Conservation (phyloP, 2,329 filamentous ascomycete species). For the Calonectria hongkongensis region DNA sequence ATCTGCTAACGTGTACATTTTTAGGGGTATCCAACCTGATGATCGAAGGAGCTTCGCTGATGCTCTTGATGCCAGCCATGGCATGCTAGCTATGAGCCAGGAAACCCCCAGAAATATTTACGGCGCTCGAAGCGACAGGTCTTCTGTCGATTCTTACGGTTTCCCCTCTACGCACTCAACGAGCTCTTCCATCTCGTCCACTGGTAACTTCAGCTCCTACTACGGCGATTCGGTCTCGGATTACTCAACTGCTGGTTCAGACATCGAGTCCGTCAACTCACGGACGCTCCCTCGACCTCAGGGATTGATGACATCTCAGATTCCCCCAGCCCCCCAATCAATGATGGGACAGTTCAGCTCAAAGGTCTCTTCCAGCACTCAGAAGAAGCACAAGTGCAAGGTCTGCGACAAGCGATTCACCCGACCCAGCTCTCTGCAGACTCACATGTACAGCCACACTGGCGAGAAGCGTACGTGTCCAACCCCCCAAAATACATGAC, state of each 20-base stretch:
- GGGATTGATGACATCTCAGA: constrained; percentile 75
- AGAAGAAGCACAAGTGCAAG: constrained; percentile 99
- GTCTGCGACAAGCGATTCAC: constrained; percentile 99
- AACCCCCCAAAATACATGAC: neutral
- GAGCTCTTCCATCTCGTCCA: constrained; percentile 92
- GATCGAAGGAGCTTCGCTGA: constrained; percentile 86
- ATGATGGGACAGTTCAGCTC: constrained; percentile 99
- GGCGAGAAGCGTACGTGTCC: constrained; percentile 93
- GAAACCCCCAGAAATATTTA: constrained; percentile 95
- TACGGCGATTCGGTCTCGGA: constrained; percentile 93
- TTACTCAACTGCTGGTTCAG: constrained; percentile 92
- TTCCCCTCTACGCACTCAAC: constrained; percentile 90
- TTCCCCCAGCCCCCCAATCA: constrained; percentile 90
- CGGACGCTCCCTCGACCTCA: constrained; percentile 89
- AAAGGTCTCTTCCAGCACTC: constrained; percentile 94
- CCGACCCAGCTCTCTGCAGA: constrained; percentile 93
- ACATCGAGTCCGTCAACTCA: constrained; percentile 87
- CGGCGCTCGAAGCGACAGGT: constrained; percentile 79
- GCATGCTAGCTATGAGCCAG: constrained; percentile 97
- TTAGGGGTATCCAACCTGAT: constrained; percentile 67
- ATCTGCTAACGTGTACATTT: neutral
- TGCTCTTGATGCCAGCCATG: constrained; percentile 92
- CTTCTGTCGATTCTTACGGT: constrained; percentile 90
- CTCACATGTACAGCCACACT: constrained; percentile 99
- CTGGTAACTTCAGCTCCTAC: constrained; percentile 86